Evolutionary conservation across 352 stramenopile genomes (phyloP), one percentile per base, ranked within the genome.

Genomic region (Globisporangium uncinulatum): DNA sequence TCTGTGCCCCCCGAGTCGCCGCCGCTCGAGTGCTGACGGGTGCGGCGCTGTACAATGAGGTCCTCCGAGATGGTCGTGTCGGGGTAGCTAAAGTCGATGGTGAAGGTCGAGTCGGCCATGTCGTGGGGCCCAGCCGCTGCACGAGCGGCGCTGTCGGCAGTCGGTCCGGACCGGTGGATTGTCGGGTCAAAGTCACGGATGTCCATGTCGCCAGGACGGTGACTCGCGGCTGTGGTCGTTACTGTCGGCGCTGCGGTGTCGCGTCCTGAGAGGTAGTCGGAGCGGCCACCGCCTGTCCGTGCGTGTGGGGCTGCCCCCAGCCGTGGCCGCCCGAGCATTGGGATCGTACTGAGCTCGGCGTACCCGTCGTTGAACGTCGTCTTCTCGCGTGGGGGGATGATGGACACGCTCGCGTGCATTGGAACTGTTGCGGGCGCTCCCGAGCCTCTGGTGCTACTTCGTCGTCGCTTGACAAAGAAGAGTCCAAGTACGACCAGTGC

Each of bases 11-110:
- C 37, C 11, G 36, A 54, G 20, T 39, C 10, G 21, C 19, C 24
- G 34, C 48, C 56, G 20, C 39, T 41, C 29, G 49, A 56, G 31
- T 24, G n/a, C 9, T n/a, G 32, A 6, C 46, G 50, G n/a, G 14
- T 15, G 14, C 32, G 50, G 32, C 49, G 49, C 15, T 50, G 57
- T 17, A n/a, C 43, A 14, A 53, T 20, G 34, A 53, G 21, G 8
- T 36, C 15, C 32, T 54, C 44, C 4, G 44, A 19, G 20, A 21
- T 47, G 20, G 36, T 32, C 14, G 43, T 20, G 41, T 43, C 59
- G 5, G 61, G 48, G 36, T 75, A 78, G 14, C 65, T 56, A 49
- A 78, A 75, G 49, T 75, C 70, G n/a, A 78, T 48, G 3, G 67
- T 69, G 51, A 73, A 69, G 3, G 60, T 57, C 20, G 65, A 68